Evolutionary conservation across 2,329 filamentous ascomycete genomes (phyloP), one percentile per base, ranked within the genome.

Genomic region (Fusarium gaditjirri): DNA sequence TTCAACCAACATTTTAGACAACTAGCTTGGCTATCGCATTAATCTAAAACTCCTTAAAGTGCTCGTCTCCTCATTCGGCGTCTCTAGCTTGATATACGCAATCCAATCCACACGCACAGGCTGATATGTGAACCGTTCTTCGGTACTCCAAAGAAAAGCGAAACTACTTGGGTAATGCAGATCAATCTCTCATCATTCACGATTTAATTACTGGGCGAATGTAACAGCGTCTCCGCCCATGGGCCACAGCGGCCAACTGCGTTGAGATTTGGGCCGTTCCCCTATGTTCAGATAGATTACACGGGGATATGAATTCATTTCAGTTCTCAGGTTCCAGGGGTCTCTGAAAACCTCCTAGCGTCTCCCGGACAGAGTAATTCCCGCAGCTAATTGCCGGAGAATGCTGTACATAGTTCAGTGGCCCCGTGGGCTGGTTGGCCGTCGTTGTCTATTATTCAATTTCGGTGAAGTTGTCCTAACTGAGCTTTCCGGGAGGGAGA

Each of bases 291-390:
- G 41, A 68, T 63, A 54, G 50, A 67, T 60, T 73, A 38, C 69
- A 65, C 41, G 52, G 65, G 56, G 57, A 25, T 31, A 36, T 56
- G 19, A 41, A 66, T 58, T 75, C 62, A 68, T 74, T 72, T 73
- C 41, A 72, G 69, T 60, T 53, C 50, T 65, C 63, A 57, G 65
- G 50, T 56, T 55, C 29, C 46, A 53, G 61, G 56, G 53, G 36
- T 49, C 41, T 27, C 35, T 29, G 49, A 60, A 49, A 54, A 50
- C 14, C 31, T 61, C 59, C 55, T 68, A 47, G 67, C 46, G 44
- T 52, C 36, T 31, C 23, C 27, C 25, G 19, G 27, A 36, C 13
- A 39, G 19, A 49, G 38, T 57, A 49, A 73, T 71, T 71, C 57
- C 70, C 65, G 53, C 36, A 39, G 43, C 23, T 71, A 55, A 63